These are phyloP conservation scores for Ophiostoma perfectum DNA, from an alignment of 2,329 filamentous ascomycete species.

Conservation along the genomic window DNA sequence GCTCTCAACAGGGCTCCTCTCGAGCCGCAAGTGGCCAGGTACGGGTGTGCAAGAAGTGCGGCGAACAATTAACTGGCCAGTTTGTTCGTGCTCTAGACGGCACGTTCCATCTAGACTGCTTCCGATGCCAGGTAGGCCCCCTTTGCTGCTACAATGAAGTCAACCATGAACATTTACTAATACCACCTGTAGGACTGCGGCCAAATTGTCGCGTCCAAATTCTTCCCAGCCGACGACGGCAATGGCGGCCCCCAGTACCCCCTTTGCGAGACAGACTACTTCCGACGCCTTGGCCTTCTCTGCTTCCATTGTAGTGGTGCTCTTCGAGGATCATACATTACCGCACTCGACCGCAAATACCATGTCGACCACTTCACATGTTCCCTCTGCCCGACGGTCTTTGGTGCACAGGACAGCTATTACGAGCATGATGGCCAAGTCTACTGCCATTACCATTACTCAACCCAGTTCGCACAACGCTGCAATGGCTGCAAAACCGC, in stretches of 20 bases:
- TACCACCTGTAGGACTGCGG: constrained; percentile 69
- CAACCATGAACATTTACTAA: constrained; percentile 39
- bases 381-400: constrained; percentile 94
- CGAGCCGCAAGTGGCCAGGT: constrained; percentile 54
- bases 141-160: background rate
- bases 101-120: constrained; percentile 96
- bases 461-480: constrained; percentile 89
- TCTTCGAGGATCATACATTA: constrained; percentile 94
- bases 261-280: constrained; percentile 96
- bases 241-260: constrained; percentile 83
- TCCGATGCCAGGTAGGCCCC: constrained; percentile 78
- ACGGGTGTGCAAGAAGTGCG: constrained; percentile 79
- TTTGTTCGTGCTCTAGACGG: constrained; percentile 91
- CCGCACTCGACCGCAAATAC: constrained; percentile 94
- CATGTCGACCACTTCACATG: constrained; percentile 99
- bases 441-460: constrained; percentile 98
- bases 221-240: constrained; percentile 94
- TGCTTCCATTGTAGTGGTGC: constrained; percentile 91
- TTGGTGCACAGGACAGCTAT: constrained; percentile 96
- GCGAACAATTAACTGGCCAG: constrained; percentile 81
- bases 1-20: constrained; percentile 38
- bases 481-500: constrained; percentile 97
- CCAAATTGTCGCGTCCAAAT: constrained; percentile 95
- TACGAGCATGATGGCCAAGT: constrained; percentile 96
- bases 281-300: constrained; percentile 81